Percentiles rank a stretch among this genome's conserved stretches.
Conservation (phyloP, 768 basidiomycete species). For the Psilocybe cyanescens region DNA sequence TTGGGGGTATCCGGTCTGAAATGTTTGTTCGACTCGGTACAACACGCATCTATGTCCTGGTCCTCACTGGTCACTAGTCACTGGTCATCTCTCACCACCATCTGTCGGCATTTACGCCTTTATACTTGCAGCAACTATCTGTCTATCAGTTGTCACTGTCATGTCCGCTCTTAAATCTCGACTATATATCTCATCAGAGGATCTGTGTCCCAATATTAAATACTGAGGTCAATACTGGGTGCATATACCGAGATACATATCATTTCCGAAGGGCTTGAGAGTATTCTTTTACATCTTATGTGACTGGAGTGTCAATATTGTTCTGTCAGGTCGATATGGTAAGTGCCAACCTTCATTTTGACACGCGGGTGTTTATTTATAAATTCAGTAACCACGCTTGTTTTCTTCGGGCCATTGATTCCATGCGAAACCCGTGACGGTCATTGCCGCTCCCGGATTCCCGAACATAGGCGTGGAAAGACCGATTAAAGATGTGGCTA, state of each 20-base stretch:
- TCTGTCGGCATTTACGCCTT: neutral
- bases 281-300: neutral
- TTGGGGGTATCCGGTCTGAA: neutral
- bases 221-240: neutral
- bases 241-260: neutral
- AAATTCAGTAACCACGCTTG: neutral
- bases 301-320: neutral
- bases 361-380: slow-evolving; percentile 5
- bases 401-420: slow-evolving; percentile 2
- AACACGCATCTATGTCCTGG: neutral
- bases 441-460: slow-evolving; percentile 9
- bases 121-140: neutral
- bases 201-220: neutral
- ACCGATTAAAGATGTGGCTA: slow-evolving; percentile 1
- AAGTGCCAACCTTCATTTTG: slow-evolving; percentile 1
- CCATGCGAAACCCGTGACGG: slow-evolving; percentile 16
- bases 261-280: neutral
- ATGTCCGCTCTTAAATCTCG: neutral
- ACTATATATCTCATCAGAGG: neutral
- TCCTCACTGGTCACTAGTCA: neutral
- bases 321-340: neutral
- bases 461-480: slow-evolving; percentile 8
- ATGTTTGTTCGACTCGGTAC: neutral
- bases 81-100: neutral
- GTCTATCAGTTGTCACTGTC: neutral